Evolutionary conservation across 2,329 filamentous ascomycete species (phyloP).

Genomic region (Trichoderma lentiforme): DNA sequence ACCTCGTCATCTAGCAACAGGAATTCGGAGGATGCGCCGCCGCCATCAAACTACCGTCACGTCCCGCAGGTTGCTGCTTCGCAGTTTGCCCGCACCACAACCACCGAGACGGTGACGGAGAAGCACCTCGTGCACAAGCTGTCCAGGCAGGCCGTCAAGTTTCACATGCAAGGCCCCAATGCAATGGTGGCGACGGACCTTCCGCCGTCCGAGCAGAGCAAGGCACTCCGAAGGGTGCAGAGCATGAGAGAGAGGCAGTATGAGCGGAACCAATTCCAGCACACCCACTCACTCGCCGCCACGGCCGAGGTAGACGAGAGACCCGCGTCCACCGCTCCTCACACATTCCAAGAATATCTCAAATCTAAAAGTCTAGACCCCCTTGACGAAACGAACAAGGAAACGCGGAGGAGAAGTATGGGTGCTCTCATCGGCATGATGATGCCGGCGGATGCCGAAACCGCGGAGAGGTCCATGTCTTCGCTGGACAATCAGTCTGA

Average conservation of each 20-base stretch:
- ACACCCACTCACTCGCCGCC: conserved; percentile 35
- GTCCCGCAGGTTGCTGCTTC: conserved; percentile 52
- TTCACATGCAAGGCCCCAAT: conserved; percentile 36
- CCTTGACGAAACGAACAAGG: conserved; percentile 1
- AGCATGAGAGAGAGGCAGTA: conserved; percentile 37
- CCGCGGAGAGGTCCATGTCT: background rate
- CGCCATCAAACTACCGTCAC: conserved; percentile 41
- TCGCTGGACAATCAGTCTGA: conserved; percentile 22
- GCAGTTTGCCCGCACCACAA: conserved; percentile 54
- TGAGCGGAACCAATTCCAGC: conserved; percentile 45
- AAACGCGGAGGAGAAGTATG: conserved; percentile 37
- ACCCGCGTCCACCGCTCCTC: conserved; percentile 19
- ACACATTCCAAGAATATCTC: conserved; percentile 13
- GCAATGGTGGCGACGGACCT: conserved; percentile 26
- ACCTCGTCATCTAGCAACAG: conserved; percentile 20
- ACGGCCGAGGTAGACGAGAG: conserved; percentile 34
- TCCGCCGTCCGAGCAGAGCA: conserved; percentile 35
- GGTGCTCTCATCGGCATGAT: conserved; percentile 31
- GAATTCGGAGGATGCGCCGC: conserved; percentile 19
- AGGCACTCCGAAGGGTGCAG: conserved; percentile 37
- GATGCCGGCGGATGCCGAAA: conserved; percentile 8
- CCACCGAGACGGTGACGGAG: conserved; percentile 39
- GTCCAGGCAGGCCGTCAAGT: conserved; percentile 41
- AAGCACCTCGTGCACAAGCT: conserved; percentile 41
- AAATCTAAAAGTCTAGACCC: background rate